These are phyloP conservation scores for Didymella pomorum DNA, from an alignment of 2,329 filamentous ascomycete genomes.

Conservation along the genomic window DNA sequence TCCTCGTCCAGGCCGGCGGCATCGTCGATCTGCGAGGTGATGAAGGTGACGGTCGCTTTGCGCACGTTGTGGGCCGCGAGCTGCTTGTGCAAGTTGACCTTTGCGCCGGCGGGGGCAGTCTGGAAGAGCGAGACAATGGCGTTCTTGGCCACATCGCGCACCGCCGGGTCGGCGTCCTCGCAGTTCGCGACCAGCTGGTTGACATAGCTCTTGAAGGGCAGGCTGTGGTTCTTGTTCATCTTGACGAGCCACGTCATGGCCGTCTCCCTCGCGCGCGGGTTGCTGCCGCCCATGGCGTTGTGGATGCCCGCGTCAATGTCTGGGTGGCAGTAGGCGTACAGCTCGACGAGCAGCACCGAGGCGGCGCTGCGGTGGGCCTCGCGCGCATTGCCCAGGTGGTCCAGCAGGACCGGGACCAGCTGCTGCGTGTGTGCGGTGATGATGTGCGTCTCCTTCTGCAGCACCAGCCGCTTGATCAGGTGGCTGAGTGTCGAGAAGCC, in stretches of 20 bases:
- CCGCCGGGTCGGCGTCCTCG: conserved; percentile 87
- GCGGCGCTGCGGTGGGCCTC: conserved; percentile 83
- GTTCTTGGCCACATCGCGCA: conserved; percentile 82
- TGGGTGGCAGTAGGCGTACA: conserved; percentile 72
- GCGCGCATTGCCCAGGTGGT: conserved; percentile 86
- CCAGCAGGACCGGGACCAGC: conserved; percentile 77
- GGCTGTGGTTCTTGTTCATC: conserved; percentile 81
- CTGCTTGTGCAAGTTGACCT: conserved; percentile 87
- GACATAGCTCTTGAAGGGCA: conserved; percentile 85
- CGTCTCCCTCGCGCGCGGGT: conserved; percentile 82
- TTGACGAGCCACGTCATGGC: conserved; percentile 85
- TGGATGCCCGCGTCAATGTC: conserved; percentile 85
- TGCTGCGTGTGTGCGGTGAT: conserved; percentile 72
- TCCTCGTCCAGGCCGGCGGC: conserved; percentile 60
- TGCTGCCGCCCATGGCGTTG: conserved; percentile 79
- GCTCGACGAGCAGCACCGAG: conserved; percentile 76
- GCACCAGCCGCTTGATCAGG: conserved; percentile 82
- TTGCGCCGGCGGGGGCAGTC: conserved; percentile 82
- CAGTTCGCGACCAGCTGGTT: conserved; percentile 83
- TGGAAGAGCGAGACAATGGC: conserved; percentile 87
- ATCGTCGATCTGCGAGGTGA: conserved; percentile 78
- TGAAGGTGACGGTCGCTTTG: conserved; percentile 82
- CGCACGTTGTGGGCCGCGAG: conserved; percentile 84
- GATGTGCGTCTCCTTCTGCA: conserved; percentile 81
- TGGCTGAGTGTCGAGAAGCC: conserved; percentile 90